Conservation (phyloP, 2,329 filamentous ascomycete species). For the Penicillium rolfsii region DNA sequence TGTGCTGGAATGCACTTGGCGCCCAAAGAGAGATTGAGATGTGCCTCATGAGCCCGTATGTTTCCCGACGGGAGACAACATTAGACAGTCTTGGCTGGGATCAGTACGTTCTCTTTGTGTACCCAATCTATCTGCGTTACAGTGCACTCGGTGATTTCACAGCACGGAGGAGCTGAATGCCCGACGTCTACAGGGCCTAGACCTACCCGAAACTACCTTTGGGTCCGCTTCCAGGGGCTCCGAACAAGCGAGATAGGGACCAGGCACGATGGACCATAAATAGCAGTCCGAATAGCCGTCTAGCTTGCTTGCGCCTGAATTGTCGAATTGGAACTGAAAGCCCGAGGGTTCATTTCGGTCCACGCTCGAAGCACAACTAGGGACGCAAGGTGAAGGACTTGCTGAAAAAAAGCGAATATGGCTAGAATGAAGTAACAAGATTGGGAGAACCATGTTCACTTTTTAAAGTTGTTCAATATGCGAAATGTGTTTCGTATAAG, state of each 20-base stretch:
- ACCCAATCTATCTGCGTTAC: background rate
- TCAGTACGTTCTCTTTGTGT: background rate
- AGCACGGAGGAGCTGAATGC: too few relatives aligned
- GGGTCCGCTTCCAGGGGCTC: constrained; percentile 6
- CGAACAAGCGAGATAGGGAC: background rate
- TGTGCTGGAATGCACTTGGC: constrained; percentile 12
- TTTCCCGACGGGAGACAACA: background rate
- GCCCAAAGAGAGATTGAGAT: background rate
- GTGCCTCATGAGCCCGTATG: background rate
- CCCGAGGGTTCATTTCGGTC: too few relatives aligned
- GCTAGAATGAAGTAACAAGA: background rate
- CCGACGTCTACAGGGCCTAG: background rate
- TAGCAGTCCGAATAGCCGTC: background rate
- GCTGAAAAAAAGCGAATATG: background rate
- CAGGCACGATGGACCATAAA: background rate
- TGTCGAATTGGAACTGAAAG: background rate
- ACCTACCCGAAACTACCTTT: constrained; percentile 14
- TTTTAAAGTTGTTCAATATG: too few relatives aligned
- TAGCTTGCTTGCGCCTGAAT: background rate
- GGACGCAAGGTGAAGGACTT: too few relatives aligned
- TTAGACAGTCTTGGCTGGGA: background rate
- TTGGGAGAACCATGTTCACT: too few relatives aligned
- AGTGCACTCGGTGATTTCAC: background rate
- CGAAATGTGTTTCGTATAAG: background rate
- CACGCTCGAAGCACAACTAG: background rate